Conservation (phyloP, 768 basidiomycete genomes). For the Suillus discolor region DNA sequence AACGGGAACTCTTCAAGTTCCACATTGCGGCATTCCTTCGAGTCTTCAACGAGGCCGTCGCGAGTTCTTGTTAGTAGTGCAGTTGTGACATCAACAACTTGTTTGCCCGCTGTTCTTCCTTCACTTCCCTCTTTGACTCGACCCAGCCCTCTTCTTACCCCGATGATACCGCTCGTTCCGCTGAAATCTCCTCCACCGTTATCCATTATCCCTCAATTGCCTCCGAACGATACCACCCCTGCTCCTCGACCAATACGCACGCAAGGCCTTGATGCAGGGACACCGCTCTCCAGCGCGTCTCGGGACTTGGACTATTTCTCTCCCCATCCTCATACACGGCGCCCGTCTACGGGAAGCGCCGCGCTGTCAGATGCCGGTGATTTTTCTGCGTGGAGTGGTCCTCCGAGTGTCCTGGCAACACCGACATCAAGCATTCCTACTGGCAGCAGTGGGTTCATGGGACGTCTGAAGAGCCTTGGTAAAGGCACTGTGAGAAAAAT, state of each 20-base stretch:
- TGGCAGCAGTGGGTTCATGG: conserved; percentile 64
- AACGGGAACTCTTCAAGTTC: conserved; percentile 19
- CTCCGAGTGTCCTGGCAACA: conserved; percentile 34
- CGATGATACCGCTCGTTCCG: conserved; percentile 54
- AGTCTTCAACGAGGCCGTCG: conserved; percentile 26
- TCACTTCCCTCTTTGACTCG: conserved; percentile 43
- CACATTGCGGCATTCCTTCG: conserved; percentile 32
- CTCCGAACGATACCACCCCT: conserved; percentile 33
- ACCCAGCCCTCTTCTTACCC: conserved; percentile 58
- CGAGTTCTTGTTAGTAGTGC: conserved; percentile 36
- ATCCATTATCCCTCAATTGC: conserved; percentile 48
- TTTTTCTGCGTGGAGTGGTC: conserved; percentile 44
- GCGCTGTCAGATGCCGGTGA: conserved; percentile 50
- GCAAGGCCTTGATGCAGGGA: conserved; percentile 42
- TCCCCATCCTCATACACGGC: conserved; percentile 42
- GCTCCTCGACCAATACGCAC: conserved; percentile 43
- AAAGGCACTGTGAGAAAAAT: conserved; percentile 49
- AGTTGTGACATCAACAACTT: conserved; percentile 63
- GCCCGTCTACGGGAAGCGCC: conserved; percentile 45
- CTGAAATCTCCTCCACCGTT: conserved; percentile 30
- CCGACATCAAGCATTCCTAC: conserved; percentile 52
- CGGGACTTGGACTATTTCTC: conserved; percentile 58
- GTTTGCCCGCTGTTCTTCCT: conserved; percentile 67
- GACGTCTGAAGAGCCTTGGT: conserved; percentile 75
- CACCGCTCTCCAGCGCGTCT: conserved; percentile 24